These are phyloP conservation scores for Austroboletus novae-zelandiae DNA, from an alignment of 1,284 basidiomycete genomes.

Conservation along the genomic window DNA sequence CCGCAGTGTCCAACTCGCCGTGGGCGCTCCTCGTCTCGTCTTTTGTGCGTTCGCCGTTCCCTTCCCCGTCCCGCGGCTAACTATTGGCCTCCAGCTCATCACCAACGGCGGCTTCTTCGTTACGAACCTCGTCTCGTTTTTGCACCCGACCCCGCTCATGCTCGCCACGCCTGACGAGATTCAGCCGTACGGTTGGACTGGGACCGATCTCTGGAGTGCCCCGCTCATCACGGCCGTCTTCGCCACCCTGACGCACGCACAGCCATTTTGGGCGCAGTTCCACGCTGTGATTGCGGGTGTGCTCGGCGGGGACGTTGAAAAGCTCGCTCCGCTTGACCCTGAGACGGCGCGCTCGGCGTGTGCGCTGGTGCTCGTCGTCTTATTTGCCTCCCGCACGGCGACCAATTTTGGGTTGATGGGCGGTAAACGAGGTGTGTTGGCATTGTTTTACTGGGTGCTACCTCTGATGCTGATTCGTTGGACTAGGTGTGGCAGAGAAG, in stretches of 20 bases:
- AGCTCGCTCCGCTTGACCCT: slow-evolving; percentile 49
- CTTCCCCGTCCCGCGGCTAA: neutral
- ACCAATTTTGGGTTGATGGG: slow-evolving; percentile 48
- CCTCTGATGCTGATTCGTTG: neutral
- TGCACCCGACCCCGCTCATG: slow-evolving; percentile 59
- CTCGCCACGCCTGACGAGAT: slow-evolving; percentile 69
- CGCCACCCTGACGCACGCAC: slow-evolving; percentile 72
- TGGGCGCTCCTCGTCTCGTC: slow-evolving; percentile 71
- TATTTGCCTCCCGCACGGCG: slow-evolving; percentile 57
- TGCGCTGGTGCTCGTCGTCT: slow-evolving; percentile 52
- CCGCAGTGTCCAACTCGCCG: slow-evolving; percentile 55
- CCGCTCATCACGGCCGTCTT: slow-evolving; percentile 66
- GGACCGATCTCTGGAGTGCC: slow-evolving; percentile 73
- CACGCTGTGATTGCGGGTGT: slow-evolving; percentile 47
- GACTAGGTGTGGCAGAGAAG: slow-evolving; percentile 18
- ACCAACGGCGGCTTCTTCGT: slow-evolving; percentile 76
- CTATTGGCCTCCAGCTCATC: slow-evolving; percentile 44
- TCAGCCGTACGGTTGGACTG: slow-evolving; percentile 71
- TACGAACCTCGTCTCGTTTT: slow-evolving; percentile 64
- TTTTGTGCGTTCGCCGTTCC: slow-evolving; percentile 43
- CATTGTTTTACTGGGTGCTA: neutral
- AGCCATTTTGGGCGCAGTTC: slow-evolving; percentile 70
- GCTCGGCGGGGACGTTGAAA: slow-evolving; percentile 29
- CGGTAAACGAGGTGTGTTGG: slow-evolving; percentile 18
- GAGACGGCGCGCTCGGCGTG: slow-evolving; percentile 68